These are phyloP conservation scores for Russula lepida DNA, from an alignment of 768 basidiomycete genomes.

Conservation along the genomic window DNA sequence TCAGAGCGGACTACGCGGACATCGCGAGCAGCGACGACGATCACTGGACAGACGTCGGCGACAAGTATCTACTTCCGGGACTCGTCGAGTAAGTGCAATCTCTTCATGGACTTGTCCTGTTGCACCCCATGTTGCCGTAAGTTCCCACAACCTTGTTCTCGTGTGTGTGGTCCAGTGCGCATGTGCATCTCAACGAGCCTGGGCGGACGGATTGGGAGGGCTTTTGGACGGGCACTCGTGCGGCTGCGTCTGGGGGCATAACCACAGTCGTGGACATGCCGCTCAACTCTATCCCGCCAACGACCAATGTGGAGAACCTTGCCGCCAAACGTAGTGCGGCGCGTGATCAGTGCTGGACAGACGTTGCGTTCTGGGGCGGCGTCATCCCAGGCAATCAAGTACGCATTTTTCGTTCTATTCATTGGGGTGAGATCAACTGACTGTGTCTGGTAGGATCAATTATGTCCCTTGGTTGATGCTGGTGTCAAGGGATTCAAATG, in stretches of 20 bases:
- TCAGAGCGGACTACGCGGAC: conserved; percentile 20
- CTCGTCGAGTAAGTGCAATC: conserved; percentile 43
- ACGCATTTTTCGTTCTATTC: conserved; percentile 17
- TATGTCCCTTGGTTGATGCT: conserved; percentile 63
- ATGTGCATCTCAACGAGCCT: conserved; percentile 92
- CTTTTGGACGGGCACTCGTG: conserved; percentile 83
- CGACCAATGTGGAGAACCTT: conserved; percentile 76
- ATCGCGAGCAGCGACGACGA: conserved; percentile 20
- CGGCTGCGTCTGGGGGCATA: conserved; percentile 89
- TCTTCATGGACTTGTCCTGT: background rate
- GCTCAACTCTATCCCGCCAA: conserved; percentile 93
- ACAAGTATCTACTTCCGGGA: conserved; percentile 41
- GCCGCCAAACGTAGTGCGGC: conserved; percentile 65
- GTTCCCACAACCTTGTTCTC: background rate
- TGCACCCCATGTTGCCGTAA: background rate
- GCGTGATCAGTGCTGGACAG: conserved; percentile 60
- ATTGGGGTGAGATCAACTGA: background rate
- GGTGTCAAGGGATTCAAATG: conserved; percentile 97
- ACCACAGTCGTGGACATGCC: conserved; percentile 98
- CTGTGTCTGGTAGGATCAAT: conserved; percentile 42
- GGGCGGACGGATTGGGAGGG: conserved; percentile 94
- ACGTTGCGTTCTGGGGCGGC: conserved; percentile 93
- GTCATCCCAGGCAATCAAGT: conserved; percentile 89
- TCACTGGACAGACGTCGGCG: conserved; percentile 32
- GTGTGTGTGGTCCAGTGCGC: conserved; percentile 46